Evolutionary conservation across 768 basidiomycete genomes (phyloP), one percentile per base, ranked within the genome.

Genomic region (Psilocybe tampanensis): DNA sequence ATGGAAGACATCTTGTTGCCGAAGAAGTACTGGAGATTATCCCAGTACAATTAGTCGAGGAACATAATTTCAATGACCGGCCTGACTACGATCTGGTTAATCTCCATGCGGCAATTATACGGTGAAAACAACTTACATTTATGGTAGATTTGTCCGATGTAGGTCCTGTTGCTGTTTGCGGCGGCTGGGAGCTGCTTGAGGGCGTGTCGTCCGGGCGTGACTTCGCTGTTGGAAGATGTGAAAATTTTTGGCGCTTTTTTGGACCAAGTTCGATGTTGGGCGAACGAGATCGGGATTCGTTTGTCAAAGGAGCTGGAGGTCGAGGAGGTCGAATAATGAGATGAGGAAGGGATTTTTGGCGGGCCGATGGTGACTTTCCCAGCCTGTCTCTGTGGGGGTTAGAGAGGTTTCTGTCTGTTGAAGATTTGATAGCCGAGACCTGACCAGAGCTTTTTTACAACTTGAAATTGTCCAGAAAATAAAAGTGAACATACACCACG

Each of bases 11-110:
- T 52, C 62, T 41, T 8, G 48, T 59, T 2, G 60, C 55, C 5
- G 44, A 54, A 2, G 65, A 66, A 41, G 58, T 54, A 29, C 49
- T 34, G 7, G 60, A 56, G 12, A 66, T 44, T 18, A 55, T 64
- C 22, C 65, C 65, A 24, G 62, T 66, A 45, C 65, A 66, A 34
- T 60, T 44, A 29, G 18, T 34, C 6, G 60, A 59, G 19, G 65
- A 57, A 47, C 65, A 66, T n/a, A 66, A 48, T 39, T 64, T 66
- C 34, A 66, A 53, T 29, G 56, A 58, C 12, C 51, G 58, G 21
- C 43, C 45, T 13, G 47, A 26, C 57, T 61, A 32, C 22, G 43
- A 29, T 18, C 8, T 52, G 23, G 50, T 24, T n/a, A 15, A 6
- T 9, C 17, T 34, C n/a, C n/a, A 21, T 17, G 18, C 4, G 23